These are phyloP conservation scores for Cladosporium oxysporum DNA, from an alignment of 2,329 filamentous ascomycete genomes.

Conservation along the genomic window DNA sequence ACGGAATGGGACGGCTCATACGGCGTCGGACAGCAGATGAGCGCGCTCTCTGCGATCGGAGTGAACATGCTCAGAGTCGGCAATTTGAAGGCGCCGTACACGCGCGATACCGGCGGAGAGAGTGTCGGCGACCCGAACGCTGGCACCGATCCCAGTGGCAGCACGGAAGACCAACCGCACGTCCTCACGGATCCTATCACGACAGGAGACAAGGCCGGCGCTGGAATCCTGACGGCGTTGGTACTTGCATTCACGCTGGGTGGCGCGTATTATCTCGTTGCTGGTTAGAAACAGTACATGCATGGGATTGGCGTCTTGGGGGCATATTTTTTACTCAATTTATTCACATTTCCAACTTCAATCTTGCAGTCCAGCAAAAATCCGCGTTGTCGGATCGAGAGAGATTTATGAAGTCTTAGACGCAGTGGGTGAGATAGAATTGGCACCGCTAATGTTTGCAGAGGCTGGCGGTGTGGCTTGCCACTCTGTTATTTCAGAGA, in stretches of 20 bases:
- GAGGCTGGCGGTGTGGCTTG: slow-evolving; percentile 2
- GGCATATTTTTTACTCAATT: not conserved
- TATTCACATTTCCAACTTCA: not conserved
- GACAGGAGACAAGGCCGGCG: slow-evolving; percentile 66
- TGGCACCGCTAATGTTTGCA: not conserved
- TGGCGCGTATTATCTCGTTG: slow-evolving; percentile 6
- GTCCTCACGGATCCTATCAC: slow-evolving; percentile 53
- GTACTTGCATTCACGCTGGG: slow-evolving; percentile 16
- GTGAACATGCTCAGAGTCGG: slow-evolving; percentile 45
- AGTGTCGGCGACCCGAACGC: slow-evolving; percentile 47
- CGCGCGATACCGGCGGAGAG: slow-evolving; percentile 52
- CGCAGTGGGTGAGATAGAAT: not conserved
- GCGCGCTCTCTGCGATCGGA: slow-evolving; percentile 51
- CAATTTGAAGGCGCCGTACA: slow-evolving; percentile 42
- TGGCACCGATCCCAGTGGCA: slow-evolving; percentile 36
- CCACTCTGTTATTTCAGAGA: slow-evolving; percentile 30
- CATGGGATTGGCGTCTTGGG: not conserved
- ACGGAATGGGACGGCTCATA: slow-evolving; percentile 43
- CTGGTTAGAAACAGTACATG: slow-evolving; percentile 1
- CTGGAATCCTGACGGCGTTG: slow-evolving; percentile 43
- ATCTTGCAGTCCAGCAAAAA: not conserved
- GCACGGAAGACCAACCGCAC: slow-evolving; percentile 12
- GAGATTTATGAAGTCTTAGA: not conserved
- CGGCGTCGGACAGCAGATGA: slow-evolving; percentile 58
- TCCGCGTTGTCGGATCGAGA: not conserved